Percentiles rank a stretch among this genome's conserved stretches.
These are phyloP conservation scores for Entamoeba moshkovskii DNA, from an alignment of 208 protist genomes.

Conservation along the genomic window DNA sequence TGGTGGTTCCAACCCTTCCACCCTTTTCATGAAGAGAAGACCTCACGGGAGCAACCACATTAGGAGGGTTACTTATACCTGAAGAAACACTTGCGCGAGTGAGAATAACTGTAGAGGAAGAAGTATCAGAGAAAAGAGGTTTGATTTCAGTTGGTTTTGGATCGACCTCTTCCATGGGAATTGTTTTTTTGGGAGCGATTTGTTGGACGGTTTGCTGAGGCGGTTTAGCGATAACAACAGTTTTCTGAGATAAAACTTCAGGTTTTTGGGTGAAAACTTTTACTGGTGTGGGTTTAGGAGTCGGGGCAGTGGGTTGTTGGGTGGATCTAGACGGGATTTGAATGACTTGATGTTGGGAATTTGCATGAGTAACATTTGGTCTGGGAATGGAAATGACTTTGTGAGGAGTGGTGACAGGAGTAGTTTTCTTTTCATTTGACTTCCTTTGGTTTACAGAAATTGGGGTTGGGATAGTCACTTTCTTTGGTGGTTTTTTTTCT, in stretches of 20 bases:
- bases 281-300: not conserved
- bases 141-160: not conserved
- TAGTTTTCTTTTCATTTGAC: not conserved
- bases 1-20: not conserved
- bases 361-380: not conserved
- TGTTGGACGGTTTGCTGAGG: not conserved
- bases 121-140: not conserved
- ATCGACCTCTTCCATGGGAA: not conserved
- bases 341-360: no score
- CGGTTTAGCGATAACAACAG: not conserved
- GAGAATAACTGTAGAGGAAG: no score
- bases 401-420: not conserved
- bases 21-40: not conserved
- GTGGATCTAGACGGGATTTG: no score
- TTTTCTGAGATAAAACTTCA: not conserved
- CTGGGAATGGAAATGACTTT: not conserved
- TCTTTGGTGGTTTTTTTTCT: not conserved
- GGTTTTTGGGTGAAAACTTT: not conserved
- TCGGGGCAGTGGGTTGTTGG: not conserved
- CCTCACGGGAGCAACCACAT: no score
- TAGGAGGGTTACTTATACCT: no score
- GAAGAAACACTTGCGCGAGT: no score
- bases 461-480: not conserved
- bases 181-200: not conserved
- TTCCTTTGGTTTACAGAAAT: no score